These are phyloP conservation scores for Fonsecaea nubica DNA, from an alignment of 2,329 filamentous ascomycete species.

Conservation along the genomic window DNA sequence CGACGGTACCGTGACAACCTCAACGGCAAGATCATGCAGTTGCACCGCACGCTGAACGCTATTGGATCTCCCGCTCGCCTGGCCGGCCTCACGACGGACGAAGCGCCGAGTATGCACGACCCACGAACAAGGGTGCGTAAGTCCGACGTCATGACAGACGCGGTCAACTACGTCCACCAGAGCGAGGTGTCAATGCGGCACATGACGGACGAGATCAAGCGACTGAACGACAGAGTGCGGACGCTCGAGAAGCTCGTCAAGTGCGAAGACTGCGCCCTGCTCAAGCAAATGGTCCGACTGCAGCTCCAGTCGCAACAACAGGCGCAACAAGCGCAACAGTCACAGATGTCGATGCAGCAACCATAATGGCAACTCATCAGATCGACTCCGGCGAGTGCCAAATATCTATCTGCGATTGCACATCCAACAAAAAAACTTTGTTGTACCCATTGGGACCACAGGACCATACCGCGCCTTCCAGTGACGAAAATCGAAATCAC, in stretches of 20 bases:
- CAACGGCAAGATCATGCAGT: slow-evolving; percentile 40
- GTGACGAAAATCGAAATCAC: neutral
- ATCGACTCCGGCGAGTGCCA: neutral
- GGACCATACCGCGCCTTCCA: neutral
- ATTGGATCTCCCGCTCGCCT: slow-evolving; percentile 24
- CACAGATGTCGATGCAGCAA: slow-evolving; percentile 4
- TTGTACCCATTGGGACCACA: neutral
- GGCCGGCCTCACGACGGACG: slow-evolving; percentile 21
- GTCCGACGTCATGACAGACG: slow-evolving; percentile 38
- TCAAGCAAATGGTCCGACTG: slow-evolving; percentile 34
- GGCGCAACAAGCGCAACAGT: neutral
- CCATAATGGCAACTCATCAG: neutral
- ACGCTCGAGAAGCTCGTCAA: slow-evolving; percentile 35
- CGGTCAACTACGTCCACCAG: slow-evolving; percentile 37
- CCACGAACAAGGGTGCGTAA: slow-evolving; percentile 36
- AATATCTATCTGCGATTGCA: neutral
- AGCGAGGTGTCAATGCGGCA: slow-evolving; percentile 35
- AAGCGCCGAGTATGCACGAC: slow-evolving; percentile 22
- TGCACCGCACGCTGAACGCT: slow-evolving; percentile 34
- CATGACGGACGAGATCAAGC: slow-evolving; percentile 35
- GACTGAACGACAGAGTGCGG: slow-evolving; percentile 30
- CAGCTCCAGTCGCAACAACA: slow-evolving; percentile 25
- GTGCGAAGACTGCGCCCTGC: slow-evolving; percentile 33
- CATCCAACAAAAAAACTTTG: neutral
- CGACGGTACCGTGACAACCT: slow-evolving; percentile 40